These are phyloP conservation scores for Penicillium cinerascens DNA, from an alignment of 495 filamentous ascomycete species.

Conservation along the genomic window DNA sequence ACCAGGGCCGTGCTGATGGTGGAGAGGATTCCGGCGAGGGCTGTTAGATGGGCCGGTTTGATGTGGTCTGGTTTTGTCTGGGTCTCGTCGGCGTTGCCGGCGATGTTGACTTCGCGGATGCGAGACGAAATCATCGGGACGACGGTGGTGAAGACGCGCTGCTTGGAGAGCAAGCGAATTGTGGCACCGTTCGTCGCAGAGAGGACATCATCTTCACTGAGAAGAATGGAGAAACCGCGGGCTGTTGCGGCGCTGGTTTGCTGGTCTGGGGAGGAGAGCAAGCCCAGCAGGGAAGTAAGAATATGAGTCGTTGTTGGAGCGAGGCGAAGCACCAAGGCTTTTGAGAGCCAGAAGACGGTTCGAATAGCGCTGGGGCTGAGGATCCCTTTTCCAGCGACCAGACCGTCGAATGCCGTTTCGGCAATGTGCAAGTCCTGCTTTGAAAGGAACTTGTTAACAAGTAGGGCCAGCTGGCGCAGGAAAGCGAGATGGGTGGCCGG, in stretches of 20 bases:
- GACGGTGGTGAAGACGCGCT: conserved; percentile 61
- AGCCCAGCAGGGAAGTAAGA: conserved; percentile 47
- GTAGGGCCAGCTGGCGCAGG: conserved; percentile 58
- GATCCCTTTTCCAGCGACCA: conserved; percentile 28
- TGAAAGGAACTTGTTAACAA: conserved; percentile 64
- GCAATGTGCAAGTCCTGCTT: conserved; percentile 39
- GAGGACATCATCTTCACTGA: conserved; percentile 63
- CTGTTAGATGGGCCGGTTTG: conserved; percentile 63
- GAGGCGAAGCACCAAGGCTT: conserved; percentile 51
- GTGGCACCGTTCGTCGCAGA: conserved; percentile 60
- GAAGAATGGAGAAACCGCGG: conserved; percentile 58
- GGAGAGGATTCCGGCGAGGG: conserved; percentile 61
- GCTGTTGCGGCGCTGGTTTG: conserved; percentile 47
- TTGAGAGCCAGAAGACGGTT: conserved; percentile 54
- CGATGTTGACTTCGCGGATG: conserved; percentile 48
- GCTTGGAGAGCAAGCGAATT: conserved; percentile 61
- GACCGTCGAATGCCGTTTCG: conserved; percentile 28
- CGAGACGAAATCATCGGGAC: conserved; percentile 54
- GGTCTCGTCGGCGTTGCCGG: conserved; percentile 14
- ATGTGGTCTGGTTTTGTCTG: conserved; percentile 25
- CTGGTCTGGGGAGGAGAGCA: conserved; percentile 48
- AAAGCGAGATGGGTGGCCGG: conserved; percentile 48
- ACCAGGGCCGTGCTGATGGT: conserved; percentile 59
- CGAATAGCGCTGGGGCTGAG: conserved; percentile 29
- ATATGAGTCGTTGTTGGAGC: conserved; percentile 45